Evolutionary conservation across 768 basidiomycete genomes (phyloP).

Genomic region (Termitomyces titanicus): DNA sequence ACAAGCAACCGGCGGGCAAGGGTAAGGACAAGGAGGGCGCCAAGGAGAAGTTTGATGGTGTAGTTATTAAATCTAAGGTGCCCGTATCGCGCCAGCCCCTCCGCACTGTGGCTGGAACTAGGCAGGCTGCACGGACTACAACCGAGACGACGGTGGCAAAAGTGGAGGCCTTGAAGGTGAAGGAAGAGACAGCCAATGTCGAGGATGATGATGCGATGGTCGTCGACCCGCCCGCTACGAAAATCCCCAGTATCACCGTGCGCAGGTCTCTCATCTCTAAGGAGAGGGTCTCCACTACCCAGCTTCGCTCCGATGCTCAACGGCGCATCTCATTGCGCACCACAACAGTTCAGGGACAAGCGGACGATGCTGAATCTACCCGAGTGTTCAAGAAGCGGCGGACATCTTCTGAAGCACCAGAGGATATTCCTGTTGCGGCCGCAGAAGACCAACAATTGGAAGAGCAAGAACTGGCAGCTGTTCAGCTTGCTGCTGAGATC

Average conservation of each 20-base stretch:
- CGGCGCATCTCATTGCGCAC: constrained; percentile 23
- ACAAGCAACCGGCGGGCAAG: constrained; percentile 42
- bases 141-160: constrained; percentile 16
- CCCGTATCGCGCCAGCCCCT: constrained; percentile 49
- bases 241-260: constrained; percentile 37
- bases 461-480: constrained; percentile 43
- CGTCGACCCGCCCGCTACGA: constrained; percentile 39
- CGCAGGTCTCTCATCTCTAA: constrained; percentile 34
- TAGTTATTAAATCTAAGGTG: constrained; percentile 53
- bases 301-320: constrained; percentile 20
- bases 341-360: constrained; percentile 18
- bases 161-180: constrained; percentile 15
- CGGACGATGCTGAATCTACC: constrained; percentile 53
- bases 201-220: constrained; percentile 52
- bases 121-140: constrained; percentile 31
- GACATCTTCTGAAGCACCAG: constrained; percentile 61
- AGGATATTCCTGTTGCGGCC: constrained; percentile 33
- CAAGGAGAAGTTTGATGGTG: constrained; percentile 58
- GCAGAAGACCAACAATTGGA: constrained; percentile 35
- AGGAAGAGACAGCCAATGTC: constrained; percentile 25
- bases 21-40: constrained; percentile 60
- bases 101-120: constrained; percentile 45
- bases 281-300: constrained; percentile 22
- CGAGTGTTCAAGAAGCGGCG: constrained; percentile 73
- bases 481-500: constrained; percentile 43